phyloP scores from a whole-genome alignment of 2,329 filamentous ascomycete species.

The Penicillium sp. region DNA sequence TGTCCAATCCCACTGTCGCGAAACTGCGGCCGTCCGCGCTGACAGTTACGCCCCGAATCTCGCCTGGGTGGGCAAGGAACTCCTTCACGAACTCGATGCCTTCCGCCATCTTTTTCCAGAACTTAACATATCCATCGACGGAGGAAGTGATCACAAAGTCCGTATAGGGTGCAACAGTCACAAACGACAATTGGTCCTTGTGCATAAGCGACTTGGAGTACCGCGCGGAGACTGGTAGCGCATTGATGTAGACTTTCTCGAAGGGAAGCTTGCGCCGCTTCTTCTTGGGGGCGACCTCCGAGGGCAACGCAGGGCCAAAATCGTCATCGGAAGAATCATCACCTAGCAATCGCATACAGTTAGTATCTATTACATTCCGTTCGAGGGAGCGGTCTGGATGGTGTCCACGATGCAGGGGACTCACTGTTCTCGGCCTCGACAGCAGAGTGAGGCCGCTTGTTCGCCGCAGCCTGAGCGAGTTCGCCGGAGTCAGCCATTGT shows the following conservation, averaged over 20 bases:
- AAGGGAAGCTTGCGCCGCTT: conserved; percentile 88
- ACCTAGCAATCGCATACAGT: conserved; percentile 23
- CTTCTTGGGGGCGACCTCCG: conserved; percentile 76
- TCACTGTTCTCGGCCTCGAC: conserved; percentile 49
- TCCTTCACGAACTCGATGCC: conserved; percentile 98
- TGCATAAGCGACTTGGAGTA: conserved; percentile 99
- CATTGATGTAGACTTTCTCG: conserved; percentile 91
- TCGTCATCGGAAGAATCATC: conserved; percentile 71
- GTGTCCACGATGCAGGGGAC: conserved; percentile 11
- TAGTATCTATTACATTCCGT: neutral
- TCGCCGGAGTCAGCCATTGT: conserved; percentile 35
- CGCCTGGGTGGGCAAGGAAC: conserved; percentile 84
- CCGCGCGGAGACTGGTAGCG: conserved; percentile 73
- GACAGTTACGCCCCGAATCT: conserved; percentile 78
- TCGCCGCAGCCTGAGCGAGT: conserved; percentile 32
- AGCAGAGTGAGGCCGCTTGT: conserved; percentile 59
- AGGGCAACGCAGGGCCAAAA: conserved; percentile 87
- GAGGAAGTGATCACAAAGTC: conserved; percentile 96
- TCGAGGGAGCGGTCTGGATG: conserved; percentile 15
- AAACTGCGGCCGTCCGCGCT: conserved; percentile 92
- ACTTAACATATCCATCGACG: conserved; percentile 94
- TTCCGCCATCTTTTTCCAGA: conserved; percentile 93
- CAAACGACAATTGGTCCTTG: conserved; percentile 87
- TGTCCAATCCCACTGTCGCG: conserved; percentile 71
- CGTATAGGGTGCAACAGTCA: conserved; percentile 83